These are phyloP conservation scores for Flaveria floridana DNA, from an alignment of 140 eudicot genomes.

Conservation along the genomic window DNA sequence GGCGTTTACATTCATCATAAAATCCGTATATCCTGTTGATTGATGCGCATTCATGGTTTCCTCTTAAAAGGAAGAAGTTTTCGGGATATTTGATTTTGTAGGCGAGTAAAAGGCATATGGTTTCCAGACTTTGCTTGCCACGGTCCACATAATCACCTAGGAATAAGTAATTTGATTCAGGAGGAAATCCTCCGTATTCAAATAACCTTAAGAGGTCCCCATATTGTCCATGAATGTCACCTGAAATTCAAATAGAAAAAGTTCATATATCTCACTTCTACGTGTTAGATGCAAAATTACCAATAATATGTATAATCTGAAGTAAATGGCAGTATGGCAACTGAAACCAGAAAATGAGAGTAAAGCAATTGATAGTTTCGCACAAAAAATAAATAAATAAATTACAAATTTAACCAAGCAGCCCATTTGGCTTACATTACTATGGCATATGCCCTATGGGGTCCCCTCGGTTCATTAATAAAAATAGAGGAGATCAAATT, in stretches of 20 bases:
- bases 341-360: background rate
- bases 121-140: conserved; percentile 53
- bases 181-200: conserved; percentile 55
- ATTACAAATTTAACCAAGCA: background rate
- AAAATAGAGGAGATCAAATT: background rate
- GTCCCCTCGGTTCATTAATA: background rate
- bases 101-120: conserved; percentile 54
- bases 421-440: conserved; percentile 1
- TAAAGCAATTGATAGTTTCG: background rate
- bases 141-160: conserved; percentile 56
- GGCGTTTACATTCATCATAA: conserved; percentile 57
- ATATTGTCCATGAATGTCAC: conserved; percentile 57
- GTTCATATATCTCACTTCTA: background rate
- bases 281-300: conserved; percentile 3
- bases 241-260: conserved; percentile 22
- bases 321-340: background rate
- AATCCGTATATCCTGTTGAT: conserved; percentile 54
- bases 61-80: conserved; percentile 51
- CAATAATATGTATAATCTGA: background rate
- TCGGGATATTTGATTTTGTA: conserved; percentile 53
- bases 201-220: conserved; percentile 50
- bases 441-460: background rate
- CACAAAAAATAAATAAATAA: background rate
- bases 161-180: conserved; percentile 48
- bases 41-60: conserved; percentile 57